Evolutionary conservation across 192 early-diverging fungal species (phyloP), one percentile per base, ranked within the genome.

Genomic region (Umbelopsis vinacea): DNA sequence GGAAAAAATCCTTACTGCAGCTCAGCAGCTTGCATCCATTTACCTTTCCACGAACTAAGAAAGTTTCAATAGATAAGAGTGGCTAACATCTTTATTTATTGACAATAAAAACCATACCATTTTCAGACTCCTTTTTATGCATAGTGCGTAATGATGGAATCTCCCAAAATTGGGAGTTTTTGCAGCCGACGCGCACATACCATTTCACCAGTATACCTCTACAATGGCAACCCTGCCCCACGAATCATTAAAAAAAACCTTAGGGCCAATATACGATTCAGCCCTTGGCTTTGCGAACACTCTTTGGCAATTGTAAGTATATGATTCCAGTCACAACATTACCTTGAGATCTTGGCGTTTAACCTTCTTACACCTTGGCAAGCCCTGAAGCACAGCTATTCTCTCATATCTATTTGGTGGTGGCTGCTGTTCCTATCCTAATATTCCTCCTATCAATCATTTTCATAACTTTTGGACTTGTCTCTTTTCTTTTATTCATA

Each of bases 291-390:
- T 35, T 17, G 24, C 3, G 0, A 22, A 63, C 2, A 35, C 57
- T 14, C 17, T 37, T 37, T 63, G 57, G 57, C 57, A 63, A 63
- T 63, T 35, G 57, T 63, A 63, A 63, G 57, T 63, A n/a, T 12
- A 11, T 4, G 40, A 43, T 43, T 43, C 29, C 8, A 63, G 17
- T 19, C 7, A 14, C 24, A 4, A 29, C 17, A 15, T 63, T 19
- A 57, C 57, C 3, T 38, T 33, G 23, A 24, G 2, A 63, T 14
- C 33, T 63, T 63, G 35, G 29, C 17, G 15, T 37, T n/a, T 37
- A 19, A 55, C 15, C 26, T 63, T 12, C 5, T n/a, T n/a, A 2
- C 0, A 6, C 15, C 17, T 63, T 63, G 33, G 11, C 12, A 26
- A 63, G 57, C 35, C 57, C 57, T 8, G 57, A 63, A 63, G 57